Percentiles rank a stretch among this genome's conserved stretches.
phyloP scores from a whole-genome alignment of 2,329 filamentous ascomycete species.

The Ophiocordyceps camponoti-rufipedis region DNA sequence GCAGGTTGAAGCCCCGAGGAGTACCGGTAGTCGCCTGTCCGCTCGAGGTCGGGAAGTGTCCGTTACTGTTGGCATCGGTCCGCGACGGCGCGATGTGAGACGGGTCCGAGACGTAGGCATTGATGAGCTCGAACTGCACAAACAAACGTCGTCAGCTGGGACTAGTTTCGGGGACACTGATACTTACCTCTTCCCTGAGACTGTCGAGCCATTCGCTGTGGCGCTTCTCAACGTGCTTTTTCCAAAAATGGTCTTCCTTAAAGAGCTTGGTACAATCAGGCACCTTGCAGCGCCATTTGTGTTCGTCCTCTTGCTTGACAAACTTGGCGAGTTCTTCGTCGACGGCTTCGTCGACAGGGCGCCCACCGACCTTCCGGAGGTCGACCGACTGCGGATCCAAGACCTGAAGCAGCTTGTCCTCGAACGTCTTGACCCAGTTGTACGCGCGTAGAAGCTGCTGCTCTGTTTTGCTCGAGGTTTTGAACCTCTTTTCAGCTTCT shows the following conservation, averaged over 20 bases:
- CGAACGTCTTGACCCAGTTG: conserved; percentile 98
- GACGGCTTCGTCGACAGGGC: conserved; percentile 66
- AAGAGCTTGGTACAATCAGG: conserved; percentile 94
- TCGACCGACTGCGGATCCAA: conserved; percentile 80
- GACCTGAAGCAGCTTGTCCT: conserved; percentile 88
- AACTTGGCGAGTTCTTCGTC: conserved; percentile 73
- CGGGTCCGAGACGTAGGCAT: conserved; percentile 85
- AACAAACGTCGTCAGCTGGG: not conserved
- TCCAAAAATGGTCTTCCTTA: conserved; percentile 94
- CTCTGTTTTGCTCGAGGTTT: conserved; percentile 58
- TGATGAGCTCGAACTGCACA: conserved; percentile 65
- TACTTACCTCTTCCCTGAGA: conserved; percentile 59
- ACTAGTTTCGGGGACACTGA: not conserved
- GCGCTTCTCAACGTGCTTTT: conserved; percentile 93
- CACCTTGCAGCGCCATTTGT: conserved; percentile 92
- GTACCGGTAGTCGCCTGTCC: conserved; percentile 65
- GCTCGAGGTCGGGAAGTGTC: conserved; percentile 73
- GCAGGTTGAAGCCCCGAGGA: conserved; percentile 77
- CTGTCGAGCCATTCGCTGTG: conserved; percentile 74
- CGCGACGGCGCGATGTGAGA: conserved; percentile 86
- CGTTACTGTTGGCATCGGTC: conserved; percentile 87
- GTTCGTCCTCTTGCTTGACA: conserved; percentile 94
- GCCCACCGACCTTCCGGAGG: conserved; percentile 78
- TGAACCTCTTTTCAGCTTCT: conserved; percentile 52
- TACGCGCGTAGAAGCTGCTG: conserved; percentile 87